Percentiles rank a stretch among this genome's conserved stretches.
phyloP scores from a whole-genome alignment of 2,329 filamentous ascomycete species.

The Graphium sp. region DNA sequence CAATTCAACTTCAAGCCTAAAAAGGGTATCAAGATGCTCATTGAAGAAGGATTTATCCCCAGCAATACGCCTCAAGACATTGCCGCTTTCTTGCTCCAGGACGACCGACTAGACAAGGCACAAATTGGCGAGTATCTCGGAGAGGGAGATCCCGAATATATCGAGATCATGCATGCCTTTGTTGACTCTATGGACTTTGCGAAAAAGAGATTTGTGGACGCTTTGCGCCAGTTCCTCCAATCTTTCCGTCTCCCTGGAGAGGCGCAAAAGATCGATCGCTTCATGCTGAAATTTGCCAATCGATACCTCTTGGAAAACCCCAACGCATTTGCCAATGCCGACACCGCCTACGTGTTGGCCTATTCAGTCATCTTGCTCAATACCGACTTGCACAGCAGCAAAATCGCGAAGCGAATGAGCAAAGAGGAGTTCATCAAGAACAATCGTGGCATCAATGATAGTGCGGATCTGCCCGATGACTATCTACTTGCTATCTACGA shows the following conservation, averaged over 20 bases:
- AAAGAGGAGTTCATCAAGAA: conserved; percentile 98
- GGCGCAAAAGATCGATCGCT: conserved; percentile 96
- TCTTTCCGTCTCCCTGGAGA: conserved; percentile 90
- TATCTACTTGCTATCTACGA: conserved; percentile 84
- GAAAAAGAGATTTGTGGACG: conserved; percentile 83
- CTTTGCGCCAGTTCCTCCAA: conserved; percentile 79
- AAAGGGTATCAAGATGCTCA: conserved; percentile 67
- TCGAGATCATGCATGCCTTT: conserved; percentile 97
- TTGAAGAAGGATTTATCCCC: conserved; percentile 75
- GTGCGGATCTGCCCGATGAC: conserved; percentile 79
- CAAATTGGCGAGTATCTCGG: conserved; percentile 89
- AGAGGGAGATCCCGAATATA: conserved; percentile 82
- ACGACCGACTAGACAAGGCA: conserved; percentile 77
- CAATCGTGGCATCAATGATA: conserved; percentile 96
- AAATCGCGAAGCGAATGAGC: conserved; percentile 75
- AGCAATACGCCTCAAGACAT: conserved; percentile 69
- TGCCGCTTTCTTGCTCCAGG: conserved; percentile 63
- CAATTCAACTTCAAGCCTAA: conserved; percentile 99
- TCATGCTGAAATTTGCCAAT: conserved; percentile 98
- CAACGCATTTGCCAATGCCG: conserved; percentile 93
- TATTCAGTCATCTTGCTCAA: conserved; percentile 97
- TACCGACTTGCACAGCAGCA: conserved; percentile 83
- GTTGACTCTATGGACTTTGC: conserved; percentile 90
- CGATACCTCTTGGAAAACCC: conserved; percentile 90
- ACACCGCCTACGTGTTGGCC: conserved; percentile 88